Percentiles rank a stretch among this genome's conserved stretches.
Evolutionary conservation across 2,329 filamentous ascomycete species (phyloP).

Genomic region (Pezicula carpinea): DNA sequence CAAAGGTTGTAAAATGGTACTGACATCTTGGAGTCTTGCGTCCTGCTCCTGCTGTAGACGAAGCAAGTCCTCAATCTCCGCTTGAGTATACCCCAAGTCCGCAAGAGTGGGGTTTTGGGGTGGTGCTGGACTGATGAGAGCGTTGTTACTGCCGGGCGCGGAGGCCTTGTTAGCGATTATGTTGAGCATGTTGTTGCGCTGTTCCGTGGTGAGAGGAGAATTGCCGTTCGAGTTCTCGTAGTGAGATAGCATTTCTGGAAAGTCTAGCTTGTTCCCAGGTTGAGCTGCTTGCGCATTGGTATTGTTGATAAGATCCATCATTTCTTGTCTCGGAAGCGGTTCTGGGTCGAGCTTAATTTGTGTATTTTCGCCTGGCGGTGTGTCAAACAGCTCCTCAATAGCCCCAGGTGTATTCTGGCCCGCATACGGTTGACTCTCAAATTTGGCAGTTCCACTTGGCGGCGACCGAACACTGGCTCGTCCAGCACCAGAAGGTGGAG

Average conservation of each 20-base stretch:
- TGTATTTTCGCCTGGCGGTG: conserved; percentile 39
- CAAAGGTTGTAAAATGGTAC: conserved; percentile 69
- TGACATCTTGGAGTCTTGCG: conserved; percentile 69
- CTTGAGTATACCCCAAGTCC: conserved; percentile 62
- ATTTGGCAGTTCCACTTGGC: conserved; percentile 24
- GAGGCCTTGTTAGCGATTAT: conserved; percentile 46
- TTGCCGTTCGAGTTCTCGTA: conserved; percentile 41
- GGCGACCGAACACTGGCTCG: conserved; percentile 15
- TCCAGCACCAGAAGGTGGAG: conserved; percentile 18
- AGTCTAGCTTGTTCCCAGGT: conserved; percentile 35
- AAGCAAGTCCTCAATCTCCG: conserved; percentile 74
- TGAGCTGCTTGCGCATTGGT: conserved; percentile 48
- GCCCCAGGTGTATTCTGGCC: conserved; percentile 40
- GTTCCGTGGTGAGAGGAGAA: conserved; percentile 51
- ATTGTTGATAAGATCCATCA: conserved; percentile 63
- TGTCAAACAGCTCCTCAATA: conserved; percentile 58
- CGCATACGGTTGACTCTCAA: conserved; percentile 23
- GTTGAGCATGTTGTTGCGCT: conserved; percentile 53
- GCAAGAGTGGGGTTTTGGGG: conserved; percentile 47
- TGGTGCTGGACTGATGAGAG: conserved; percentile 27
- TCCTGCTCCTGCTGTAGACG: conserved; percentile 77
- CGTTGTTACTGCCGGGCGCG: conserved; percentile 22
- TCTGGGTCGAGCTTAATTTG: conserved; percentile 52
- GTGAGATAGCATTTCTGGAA: conserved; percentile 44
- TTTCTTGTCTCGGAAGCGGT: conserved; percentile 53